phyloP scores from a whole-genome alignment of 148 eudicot genomes.

The Chenopodium quinoa region DNA sequence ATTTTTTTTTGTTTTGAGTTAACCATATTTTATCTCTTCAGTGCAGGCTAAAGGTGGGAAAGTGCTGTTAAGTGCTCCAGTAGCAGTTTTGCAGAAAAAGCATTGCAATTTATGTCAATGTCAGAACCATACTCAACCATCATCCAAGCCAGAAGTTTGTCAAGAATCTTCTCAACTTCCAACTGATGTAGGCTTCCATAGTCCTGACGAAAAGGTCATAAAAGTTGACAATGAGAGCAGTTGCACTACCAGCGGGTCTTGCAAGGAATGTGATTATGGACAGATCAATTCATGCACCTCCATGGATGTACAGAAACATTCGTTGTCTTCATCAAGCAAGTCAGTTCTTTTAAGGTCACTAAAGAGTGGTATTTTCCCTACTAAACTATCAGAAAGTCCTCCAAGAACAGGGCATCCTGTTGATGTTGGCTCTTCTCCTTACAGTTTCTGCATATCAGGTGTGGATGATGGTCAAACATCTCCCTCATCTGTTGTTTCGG shows the following conservation, averaged over 20 bases:
- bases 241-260: constrained; percentile 29
- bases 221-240: constrained; percentile 20
- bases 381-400: constrained; percentile 26
- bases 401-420: constrained; percentile 30
- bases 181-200: constrained; percentile 26
- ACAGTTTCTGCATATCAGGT: constrained; percentile 35
- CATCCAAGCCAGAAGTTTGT: constrained; percentile 28
- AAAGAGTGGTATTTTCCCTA: constrained; percentile 24
- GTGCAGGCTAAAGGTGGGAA: constrained; percentile 75
- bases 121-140: constrained; percentile 33
- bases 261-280: constrained; percentile 28
- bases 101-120: constrained; percentile 41
- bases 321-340: constrained; percentile 24
- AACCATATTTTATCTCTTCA: constrained; percentile 44
- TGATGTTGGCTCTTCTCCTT: constrained; percentile 22
- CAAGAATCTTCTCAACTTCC: constrained; percentile 33
- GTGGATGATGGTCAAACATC: constrained; percentile 39
- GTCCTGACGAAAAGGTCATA: constrained; percentile 25
- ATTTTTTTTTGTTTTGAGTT: constrained; percentile 27
- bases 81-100: constrained; percentile 42
- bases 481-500: constrained; percentile 56
- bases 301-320: constrained; percentile 15
- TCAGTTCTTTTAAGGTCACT: constrained; percentile 16
- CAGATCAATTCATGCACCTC: constrained; percentile 17
- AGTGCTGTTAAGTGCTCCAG: constrained; percentile 37